phyloP scores from a whole-genome alignment of 371 early-diverging fungal species.

The Saksenaea oblongispora region DNA sequence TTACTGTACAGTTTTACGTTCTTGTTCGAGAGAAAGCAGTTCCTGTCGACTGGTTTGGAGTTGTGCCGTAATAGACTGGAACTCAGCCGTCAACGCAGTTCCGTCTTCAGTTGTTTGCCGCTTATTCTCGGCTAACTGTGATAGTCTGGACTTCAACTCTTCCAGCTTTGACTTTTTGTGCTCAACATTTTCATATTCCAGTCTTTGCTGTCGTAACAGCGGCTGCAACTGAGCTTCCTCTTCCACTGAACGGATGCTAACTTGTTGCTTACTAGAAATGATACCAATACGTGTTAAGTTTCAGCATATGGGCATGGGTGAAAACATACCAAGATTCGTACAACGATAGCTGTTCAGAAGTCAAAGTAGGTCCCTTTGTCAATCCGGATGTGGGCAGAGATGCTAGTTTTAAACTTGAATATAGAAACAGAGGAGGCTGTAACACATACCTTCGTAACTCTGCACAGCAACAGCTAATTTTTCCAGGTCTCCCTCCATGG shows the following conservation, averaged over 20 bases:
- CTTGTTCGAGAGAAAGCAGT: slow-evolving; percentile 39
- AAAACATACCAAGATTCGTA: slow-evolving; percentile 54
- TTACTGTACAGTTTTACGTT: slow-evolving; percentile 45
- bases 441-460: slow-evolving; percentile 39
- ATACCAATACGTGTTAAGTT: not conserved
- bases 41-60: slow-evolving; percentile 32
- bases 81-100: slow-evolving; percentile 20
- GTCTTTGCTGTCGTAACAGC: slow-evolving; percentile 67
- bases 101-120: slow-evolving; percentile 32
- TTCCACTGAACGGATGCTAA: slow-evolving; percentile 60
- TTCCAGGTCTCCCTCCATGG: slow-evolving; percentile 42
- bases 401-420: slow-evolving; percentile 6
- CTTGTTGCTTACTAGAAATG: slow-evolving; percentile 66
- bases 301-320: not conserved
- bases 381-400: slow-evolving; percentile 14
- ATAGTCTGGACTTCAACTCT: slow-evolving; percentile 50
- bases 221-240: slow-evolving; percentile 71
- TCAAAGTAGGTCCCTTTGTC: slow-evolving; percentile 25
- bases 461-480: slow-evolving; percentile 48
- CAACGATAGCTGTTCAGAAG: slow-evolving; percentile 45
- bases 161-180: slow-evolving; percentile 63
- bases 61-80: slow-evolving; percentile 30
- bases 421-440: not conserved
- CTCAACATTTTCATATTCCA: slow-evolving; percentile 59
- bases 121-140: slow-evolving; percentile 25